Evolutionary conservation across 164 flowering plant genomes (phyloP).

Genomic region (Stephania japonica): DNA sequence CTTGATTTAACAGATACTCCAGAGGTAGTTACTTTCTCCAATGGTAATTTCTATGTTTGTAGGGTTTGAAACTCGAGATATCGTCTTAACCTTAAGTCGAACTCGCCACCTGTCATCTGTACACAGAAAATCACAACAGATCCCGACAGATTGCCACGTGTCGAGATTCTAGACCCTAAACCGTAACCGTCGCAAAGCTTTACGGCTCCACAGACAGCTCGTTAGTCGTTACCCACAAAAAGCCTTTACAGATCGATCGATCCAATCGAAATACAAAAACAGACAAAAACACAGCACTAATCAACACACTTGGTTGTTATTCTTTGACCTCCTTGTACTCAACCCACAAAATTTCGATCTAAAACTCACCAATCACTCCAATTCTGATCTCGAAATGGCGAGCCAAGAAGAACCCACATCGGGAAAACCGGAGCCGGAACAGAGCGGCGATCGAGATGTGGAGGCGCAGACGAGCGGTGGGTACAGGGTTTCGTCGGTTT

Average conservation of each 20-base stretch:
- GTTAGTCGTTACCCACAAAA: neutral
- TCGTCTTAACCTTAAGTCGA: too few relatives aligned
- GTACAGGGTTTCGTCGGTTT: slow-evolving; percentile 32
- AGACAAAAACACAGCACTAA: neutral
- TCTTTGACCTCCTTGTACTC: neutral
- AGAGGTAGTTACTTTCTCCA: too few relatives aligned
- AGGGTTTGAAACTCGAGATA: too few relatives aligned
- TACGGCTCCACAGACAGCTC: neutral
- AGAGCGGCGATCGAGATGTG: slow-evolving; percentile 12
- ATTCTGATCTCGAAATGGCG: slow-evolving; percentile 10
- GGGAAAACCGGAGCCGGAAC: slow-evolving; percentile 9
- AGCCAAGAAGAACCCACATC: slow-evolving; percentile 13
- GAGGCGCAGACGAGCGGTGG: slow-evolving; percentile 24
- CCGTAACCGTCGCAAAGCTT: neutral
- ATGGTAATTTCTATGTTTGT: too few relatives aligned
- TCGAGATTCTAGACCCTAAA: neutral
- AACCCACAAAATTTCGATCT: neutral
- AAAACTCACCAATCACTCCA: neutral
- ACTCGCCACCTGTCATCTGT: neutral
- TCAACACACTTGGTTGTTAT: neutral
- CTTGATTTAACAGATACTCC: too few relatives aligned
- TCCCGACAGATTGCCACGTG: neutral
- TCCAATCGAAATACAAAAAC: too few relatives aligned
- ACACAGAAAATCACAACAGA: neutral
- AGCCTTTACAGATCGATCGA: neutral